Percentiles rank a stretch among this genome's conserved stretches.
Evolutionary conservation across 2,329 filamentous ascomycete genomes (phyloP).

Genomic region (Claviceps pazoutovae): DNA sequence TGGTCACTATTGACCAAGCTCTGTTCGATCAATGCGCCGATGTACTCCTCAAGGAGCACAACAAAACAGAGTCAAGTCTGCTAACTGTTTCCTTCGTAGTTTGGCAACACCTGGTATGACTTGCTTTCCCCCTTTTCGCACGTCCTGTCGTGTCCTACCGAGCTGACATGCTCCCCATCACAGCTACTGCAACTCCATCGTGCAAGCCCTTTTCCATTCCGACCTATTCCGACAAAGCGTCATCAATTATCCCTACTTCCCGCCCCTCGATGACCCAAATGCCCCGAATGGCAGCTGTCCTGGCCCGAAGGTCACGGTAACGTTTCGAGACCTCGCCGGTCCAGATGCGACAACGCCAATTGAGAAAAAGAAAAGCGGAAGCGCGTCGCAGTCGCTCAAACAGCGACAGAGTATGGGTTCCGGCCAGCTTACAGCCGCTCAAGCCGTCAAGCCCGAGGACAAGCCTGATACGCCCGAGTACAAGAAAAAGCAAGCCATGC

Average conservation of each 20-base stretch:
- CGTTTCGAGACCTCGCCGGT: constrained; percentile 42
- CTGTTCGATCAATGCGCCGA: not conserved
- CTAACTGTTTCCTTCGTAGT: constrained; percentile 36
- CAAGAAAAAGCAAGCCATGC: constrained; percentile 91
- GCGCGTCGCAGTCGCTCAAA: constrained; percentile 40
- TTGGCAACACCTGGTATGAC: constrained; percentile 87
- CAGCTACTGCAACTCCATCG: constrained; percentile 97
- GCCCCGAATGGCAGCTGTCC: constrained; percentile 43
- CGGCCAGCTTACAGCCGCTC: constrained; percentile 39
- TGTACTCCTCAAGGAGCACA: not conserved
- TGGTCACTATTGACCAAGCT: not conserved
- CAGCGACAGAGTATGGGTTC: constrained; percentile 40
- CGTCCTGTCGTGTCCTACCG: too few relatives aligned
- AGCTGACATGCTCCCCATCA: not conserved
- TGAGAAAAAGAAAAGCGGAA: constrained; percentile 39
- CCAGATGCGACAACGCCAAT: constrained; percentile 26
- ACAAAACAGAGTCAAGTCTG: not conserved
- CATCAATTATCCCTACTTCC: constrained; percentile 71
- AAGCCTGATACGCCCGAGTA: constrained; percentile 91
- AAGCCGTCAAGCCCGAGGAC: constrained; percentile 63
- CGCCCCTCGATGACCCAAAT: constrained; percentile 55
- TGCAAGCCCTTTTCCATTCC: constrained; percentile 94
- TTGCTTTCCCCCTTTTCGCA: not conserved
- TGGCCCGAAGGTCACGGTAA: constrained; percentile 42
- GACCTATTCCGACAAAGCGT: constrained; percentile 87